phyloP scores from a whole-genome alignment of 169 alveolate species.

The Babesia bovis region DNA sequence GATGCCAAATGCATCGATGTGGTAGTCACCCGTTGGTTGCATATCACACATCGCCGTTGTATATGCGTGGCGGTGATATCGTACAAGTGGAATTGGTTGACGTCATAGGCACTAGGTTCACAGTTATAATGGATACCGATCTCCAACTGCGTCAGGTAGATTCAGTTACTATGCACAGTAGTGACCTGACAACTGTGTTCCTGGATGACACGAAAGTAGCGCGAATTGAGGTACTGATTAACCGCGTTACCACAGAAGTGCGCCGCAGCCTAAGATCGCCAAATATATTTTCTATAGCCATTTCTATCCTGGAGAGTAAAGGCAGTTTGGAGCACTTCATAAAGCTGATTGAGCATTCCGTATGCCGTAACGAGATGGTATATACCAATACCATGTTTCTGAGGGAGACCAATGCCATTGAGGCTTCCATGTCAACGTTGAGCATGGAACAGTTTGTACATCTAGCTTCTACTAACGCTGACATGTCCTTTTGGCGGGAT shows the following conservation, averaged over 20 bases:
- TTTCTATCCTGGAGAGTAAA: neutral
- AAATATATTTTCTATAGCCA: constrained; percentile 1
- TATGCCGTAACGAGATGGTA: neutral
- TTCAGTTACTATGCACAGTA: neutral
- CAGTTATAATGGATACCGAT: constrained; percentile 3
- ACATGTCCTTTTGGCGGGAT: constrained; percentile 5
- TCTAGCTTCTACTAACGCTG: neutral
- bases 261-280: constrained; percentile 11
- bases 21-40: constrained; percentile 38
- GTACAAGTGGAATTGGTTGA: constrained; percentile 29
- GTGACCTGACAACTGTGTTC: neutral
- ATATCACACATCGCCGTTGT: constrained; percentile 53
- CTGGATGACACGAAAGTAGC: neutral
- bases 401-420: neutral
- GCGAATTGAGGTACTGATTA: neutral
- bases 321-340: neutral
- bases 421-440: neutral
- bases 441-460: neutral
- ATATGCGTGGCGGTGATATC: constrained; percentile 33
- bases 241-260: neutral
- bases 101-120: constrained; percentile 26
- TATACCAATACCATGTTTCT: constrained; percentile 10
- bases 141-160: neutral
- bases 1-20: neutral
- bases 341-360: constrained; percentile 8